Percentiles rank a stretch among this genome's conserved stretches.
phyloP scores from a whole-genome alignment of 1,284 basidiomycete genomes.

The Tilletia walkeri region DNA sequence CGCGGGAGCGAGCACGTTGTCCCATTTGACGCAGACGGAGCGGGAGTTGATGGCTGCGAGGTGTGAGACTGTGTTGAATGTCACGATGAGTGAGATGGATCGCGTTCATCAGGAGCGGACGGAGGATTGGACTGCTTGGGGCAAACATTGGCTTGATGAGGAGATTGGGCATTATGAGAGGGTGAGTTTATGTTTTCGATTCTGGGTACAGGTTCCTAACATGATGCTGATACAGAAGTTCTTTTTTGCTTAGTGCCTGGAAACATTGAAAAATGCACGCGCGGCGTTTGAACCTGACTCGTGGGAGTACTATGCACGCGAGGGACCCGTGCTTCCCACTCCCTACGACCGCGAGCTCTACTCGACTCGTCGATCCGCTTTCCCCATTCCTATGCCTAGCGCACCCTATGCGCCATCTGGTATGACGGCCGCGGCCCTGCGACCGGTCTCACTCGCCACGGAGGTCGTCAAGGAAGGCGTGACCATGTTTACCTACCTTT shows the following conservation, averaged over 20 bases:
- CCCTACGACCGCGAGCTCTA: background rate
- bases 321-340: conserved; percentile 6
- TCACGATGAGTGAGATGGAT: conserved; percentile 81
- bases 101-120: conserved; percentile 50
- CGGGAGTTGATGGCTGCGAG: conserved; percentile 64
- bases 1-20: background rate
- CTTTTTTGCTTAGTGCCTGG: background rate
- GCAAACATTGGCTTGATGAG: conserved; percentile 31
- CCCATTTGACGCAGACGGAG: conserved; percentile 18
- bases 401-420: background rate
- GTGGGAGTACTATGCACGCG: conserved; percentile 11
- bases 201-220: too few relatives aligned
- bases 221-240: background rate
- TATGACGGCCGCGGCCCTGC: conserved; percentile 12
- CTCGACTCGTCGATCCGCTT: background rate
- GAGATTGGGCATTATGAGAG: conserved; percentile 40
- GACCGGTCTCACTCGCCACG: conserved; percentile 8
- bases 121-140: conserved; percentile 39
- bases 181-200: conserved; percentile 18
- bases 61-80: conserved; percentile 82
- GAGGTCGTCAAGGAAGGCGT: conserved; percentile 13
- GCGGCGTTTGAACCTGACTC: conserved; percentile 5
- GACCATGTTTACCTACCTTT: conserved; percentile 7
- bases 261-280: background rate
- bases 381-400: background rate